These are phyloP conservation scores for Neurospora terricola DNA, from an alignment of 495 filamentous ascomycete species.

Conservation along the genomic window DNA sequence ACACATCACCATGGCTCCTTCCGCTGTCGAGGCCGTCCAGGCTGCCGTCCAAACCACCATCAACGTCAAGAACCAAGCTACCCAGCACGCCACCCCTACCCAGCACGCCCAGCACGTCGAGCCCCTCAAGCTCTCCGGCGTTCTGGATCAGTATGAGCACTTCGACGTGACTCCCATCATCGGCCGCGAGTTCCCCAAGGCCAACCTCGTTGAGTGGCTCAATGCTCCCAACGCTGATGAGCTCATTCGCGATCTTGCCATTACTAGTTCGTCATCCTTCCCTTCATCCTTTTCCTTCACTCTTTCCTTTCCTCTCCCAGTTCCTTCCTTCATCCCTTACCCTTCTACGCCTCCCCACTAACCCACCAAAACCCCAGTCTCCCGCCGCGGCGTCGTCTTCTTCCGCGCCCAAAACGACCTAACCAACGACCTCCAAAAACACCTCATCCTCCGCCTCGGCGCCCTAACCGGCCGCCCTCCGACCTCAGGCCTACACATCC, in stretches of 20 bases:
- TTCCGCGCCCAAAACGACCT: constrained; percentile 59
- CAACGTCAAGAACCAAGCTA: not conserved
- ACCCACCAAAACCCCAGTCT: constrained; percentile 41
- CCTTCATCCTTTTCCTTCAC: not conserved
- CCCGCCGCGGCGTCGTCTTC: constrained; percentile 71
- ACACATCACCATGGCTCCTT: constrained; percentile 20
- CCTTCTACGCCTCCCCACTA: too few species aligned
- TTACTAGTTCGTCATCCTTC: constrained; percentile 43
- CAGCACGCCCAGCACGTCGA: constrained; percentile 3
- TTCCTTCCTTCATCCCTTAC: constrained; percentile 7
- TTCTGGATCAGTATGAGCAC: constrained; percentile 46
- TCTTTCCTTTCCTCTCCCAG: not conserved
- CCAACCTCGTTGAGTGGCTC: constrained; percentile 53
- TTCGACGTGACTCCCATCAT: constrained; percentile 63
- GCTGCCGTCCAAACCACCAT: constrained; percentile 7
- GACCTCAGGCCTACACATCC: constrained; percentile 57
- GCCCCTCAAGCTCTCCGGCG: constrained; percentile 43
- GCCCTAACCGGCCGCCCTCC: constrained; percentile 52
- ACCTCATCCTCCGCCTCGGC: constrained; percentile 52
- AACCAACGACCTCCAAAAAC: constrained; percentile 43
- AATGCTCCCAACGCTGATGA: constrained; percentile 55
- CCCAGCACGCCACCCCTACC: not conserved
- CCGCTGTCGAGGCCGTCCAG: constrained; percentile 14
- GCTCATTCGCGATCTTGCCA: constrained; percentile 56
- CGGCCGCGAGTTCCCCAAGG: constrained; percentile 54